Evolutionary conservation across 225 moss, liverwort and hornwort species (phyloP).

Genomic region (Pleurozium schreberi): DNA sequence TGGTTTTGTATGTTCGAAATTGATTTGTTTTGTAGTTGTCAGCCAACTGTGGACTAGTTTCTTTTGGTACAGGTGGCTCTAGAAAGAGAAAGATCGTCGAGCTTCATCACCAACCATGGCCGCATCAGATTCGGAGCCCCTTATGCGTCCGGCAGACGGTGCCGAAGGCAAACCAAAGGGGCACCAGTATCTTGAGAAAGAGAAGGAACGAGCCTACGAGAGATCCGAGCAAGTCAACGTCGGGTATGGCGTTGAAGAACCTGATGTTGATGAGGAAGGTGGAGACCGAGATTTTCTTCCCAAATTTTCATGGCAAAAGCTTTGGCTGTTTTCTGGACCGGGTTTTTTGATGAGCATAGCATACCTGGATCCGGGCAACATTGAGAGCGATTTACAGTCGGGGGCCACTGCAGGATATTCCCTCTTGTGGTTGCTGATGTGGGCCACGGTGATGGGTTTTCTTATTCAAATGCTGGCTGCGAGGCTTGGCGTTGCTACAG

Average conservation of each 20-base stretch:
- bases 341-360: constrained; percentile 95
- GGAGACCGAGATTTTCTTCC: constrained; percentile 49
- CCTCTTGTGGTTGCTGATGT: constrained; percentile 79
- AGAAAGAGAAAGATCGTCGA: background rate
- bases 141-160: constrained; percentile 2
- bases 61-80: background rate
- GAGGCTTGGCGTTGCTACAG: constrained; percentile 80
- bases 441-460: constrained; percentile 87
- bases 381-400: constrained; percentile 86
- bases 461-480: constrained; percentile 71
- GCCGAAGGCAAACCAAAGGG: background rate
- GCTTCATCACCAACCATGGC: background rate
- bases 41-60: background rate
- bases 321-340: constrained; percentile 86
- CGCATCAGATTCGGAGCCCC: constrained; percentile 25
- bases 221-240: constrained; percentile 63
- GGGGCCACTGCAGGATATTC: constrained; percentile 76
- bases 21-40: background rate
- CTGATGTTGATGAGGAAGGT: constrained; percentile 54
- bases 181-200: background rate
- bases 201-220: constrained; percentile 62
- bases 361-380: constrained; percentile 87
- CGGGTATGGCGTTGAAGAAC: constrained; percentile 11
- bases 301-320: constrained; percentile 80
- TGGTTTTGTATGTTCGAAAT: background rate